Evolutionary conservation across 164 flowering plant genomes (phyloP), one percentile per base, ranked within the genome.

Genomic region (Tetrastigma voinierianum): DNA sequence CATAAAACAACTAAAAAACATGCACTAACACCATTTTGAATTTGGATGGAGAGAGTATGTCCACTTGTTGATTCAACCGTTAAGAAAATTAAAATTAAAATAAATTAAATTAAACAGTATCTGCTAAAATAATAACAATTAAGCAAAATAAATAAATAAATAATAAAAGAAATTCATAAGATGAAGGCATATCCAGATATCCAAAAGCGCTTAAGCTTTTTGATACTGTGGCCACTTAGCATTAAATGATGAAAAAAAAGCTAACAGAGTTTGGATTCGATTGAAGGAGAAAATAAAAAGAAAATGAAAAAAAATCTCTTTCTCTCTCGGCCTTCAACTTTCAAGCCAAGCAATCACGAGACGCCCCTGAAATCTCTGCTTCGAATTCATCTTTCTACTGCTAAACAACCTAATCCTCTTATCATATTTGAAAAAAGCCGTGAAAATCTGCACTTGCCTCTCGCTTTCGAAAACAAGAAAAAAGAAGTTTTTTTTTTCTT

Each of bases 291-390:
- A 63, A 21, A 11, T 16, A 13, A 24, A 24, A 24, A 24, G 32
- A 4, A 19, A 15, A 45, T n/a, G n/a, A 69, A 21, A 55, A 18
- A n/a, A 40, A 60, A 24, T 55, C 58, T 56, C 57, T 68, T 53
- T 55, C 23, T 67, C 46, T 24, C 61, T 66, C 69, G 53, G 56
- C 32, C 21, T 23, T 56, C 68, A 47, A 64, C 76, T 82, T 83
- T 80, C 64, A 70, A 82, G 71, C 78, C 76, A 68, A 70, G 83
- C 78, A 81, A 70, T 86, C 96, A 90, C 96, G 90, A 61, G 91
- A 72, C 69, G 40, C 74, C 80, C 80, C 77, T 90, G 93, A 85
- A 74, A 69, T 40, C 21, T 71, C 69, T 64, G 57, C 57, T 81
- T 79, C 71, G 71, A 79, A 71, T 76, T 80, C 84, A 77, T 72